A percentile compares a stretch with the other conserved stretches of the same genome.
Evolutionary conservation across 1,139 yeast species (phyloP).

Genomic region (Pichia sp.): DNA sequence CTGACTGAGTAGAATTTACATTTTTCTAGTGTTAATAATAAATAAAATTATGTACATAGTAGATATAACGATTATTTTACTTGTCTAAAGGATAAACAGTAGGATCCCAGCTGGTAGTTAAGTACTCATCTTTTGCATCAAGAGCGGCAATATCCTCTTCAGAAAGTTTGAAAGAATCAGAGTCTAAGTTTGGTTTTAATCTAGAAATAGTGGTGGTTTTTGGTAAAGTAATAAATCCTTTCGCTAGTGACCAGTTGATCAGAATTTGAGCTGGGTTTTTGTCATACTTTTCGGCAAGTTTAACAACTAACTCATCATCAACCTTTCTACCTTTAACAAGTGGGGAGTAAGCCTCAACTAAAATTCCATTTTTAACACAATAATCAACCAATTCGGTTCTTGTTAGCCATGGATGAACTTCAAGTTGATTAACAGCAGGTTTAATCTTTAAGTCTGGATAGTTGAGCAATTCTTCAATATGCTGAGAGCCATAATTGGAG

Average conservation of each 20-base stretch:
- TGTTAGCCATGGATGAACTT: conserved; percentile 45
- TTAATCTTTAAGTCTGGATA: conserved; percentile 30
- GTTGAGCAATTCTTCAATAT: conserved; percentile 31
- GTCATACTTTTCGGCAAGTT: conserved; percentile 33
- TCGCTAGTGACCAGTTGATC: conserved; percentile 39
- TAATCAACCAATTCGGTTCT: conserved; percentile 34
- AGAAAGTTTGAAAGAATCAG: conserved; percentile 1
- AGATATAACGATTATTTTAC: too few relatives aligned
- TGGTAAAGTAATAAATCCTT: conserved; percentile 59
- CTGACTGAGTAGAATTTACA: background rate
- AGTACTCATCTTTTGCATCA: conserved; percentile 10
- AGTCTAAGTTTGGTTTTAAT: conserved; percentile 2
- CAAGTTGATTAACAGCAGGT: conserved; percentile 47
- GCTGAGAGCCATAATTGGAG: conserved; percentile 36
- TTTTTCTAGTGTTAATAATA: too few relatives aligned
- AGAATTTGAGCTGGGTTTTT: conserved; percentile 38
- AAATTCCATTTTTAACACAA: conserved; percentile 30
- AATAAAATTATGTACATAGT: too few relatives aligned
- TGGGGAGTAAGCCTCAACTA: conserved; percentile 50
- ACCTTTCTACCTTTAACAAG: conserved; percentile 41
- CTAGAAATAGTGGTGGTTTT: conserved; percentile 34
- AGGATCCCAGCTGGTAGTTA: conserved; percentile 21
- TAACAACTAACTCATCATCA: conserved; percentile 41
- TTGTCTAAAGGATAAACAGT: conserved; percentile 13
- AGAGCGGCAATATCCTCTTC: conserved; percentile 1